Percentiles rank a stretch among this genome's conserved stretches.
phyloP scores from a whole-genome alignment of 225 moss, liverwort and hornwort species.

The Pseudisothecium myosuroides region DNA sequence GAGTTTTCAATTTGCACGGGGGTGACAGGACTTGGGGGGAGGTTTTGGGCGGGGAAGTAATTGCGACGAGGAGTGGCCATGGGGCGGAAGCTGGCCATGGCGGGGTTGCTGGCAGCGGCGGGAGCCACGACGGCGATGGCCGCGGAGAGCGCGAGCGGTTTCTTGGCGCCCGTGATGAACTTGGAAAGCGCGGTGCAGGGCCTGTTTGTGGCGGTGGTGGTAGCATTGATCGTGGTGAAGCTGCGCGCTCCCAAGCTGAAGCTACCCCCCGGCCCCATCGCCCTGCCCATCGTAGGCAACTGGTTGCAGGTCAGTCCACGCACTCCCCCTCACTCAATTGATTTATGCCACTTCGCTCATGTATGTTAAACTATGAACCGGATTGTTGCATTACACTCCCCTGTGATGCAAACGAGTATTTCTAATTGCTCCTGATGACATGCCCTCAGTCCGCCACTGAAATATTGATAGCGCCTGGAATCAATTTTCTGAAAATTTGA shows the following conservation, averaged over 20 bases:
- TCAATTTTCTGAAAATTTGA: not conserved
- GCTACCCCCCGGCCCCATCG: conserved; percentile 41
- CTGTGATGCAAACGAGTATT: not conserved
- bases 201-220: conserved; percentile 27
- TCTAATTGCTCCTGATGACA: too few species aligned
- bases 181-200: conserved; percentile 18
- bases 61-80: not conserved
- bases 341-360: not conserved
- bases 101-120: conserved; percentile 1
- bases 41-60: not conserved
- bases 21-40: not conserved
- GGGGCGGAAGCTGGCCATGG: conserved; percentile 20
- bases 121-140: conserved; percentile 7
- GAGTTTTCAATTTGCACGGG: not conserved
- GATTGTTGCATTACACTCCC: not conserved
- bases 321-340: too few species aligned
- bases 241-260: conserved; percentile 38
- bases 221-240: conserved; percentile 20
- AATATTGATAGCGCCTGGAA: not conserved
- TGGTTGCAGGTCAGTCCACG: conserved; percentile 40
- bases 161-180: conserved; percentile 12
- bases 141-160: not conserved
- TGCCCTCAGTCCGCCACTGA: not conserved
- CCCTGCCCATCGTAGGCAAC: conserved; percentile 46
- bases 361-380: not conserved